Base-by-base conservation (phyloP, 345 rosid species). In the Syzygium aqueum region DNA sequence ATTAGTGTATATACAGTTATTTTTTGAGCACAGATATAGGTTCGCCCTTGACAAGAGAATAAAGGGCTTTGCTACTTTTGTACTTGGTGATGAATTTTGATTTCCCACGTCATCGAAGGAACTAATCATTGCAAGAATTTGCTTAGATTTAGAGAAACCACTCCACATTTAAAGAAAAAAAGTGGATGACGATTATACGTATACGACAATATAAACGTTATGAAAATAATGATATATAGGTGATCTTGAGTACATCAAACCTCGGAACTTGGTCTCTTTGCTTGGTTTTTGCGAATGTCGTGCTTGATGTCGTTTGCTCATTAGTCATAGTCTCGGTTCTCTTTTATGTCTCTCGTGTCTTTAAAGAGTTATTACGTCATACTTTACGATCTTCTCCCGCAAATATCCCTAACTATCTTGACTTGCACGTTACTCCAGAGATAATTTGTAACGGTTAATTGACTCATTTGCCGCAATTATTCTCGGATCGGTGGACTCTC, bases 61-160 rank as follows among this genome's bases (percentile, higher is more conserved):
- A 67, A 33, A 8, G 3, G 3, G 13, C 1, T 43, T 43, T 43
- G 37, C n/a, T n/a, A n/a, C n/a, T 17, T 33, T 17, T 33, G 49
- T 73, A 40, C 22, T 19, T 9, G 1, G 13, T 9, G 11, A 67
- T 5, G 11, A 16, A 61, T 61, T n/a, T 61, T n/a, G 37, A 19
- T 61, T 61, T 61, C 9, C 2, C 5, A 0, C 1, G 7, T 17
- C 67, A 2, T 2, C 5, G 1, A 61, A 0, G 11, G 3, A 61
- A 27, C 17, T n/a, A 61, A 61, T n/a, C 19, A 3, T n/a, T 5
- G 13, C 0, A 25, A 25, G 27, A 57, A 57, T 4, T 57, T 5
- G 5, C 5, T 1, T 25, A 11, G 30, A 59, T 59, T 27, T 2
- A 59, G 7, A 0, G 65, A 59, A 2, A 59, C 11, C 3, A 0